Percentiles rank a stretch among this genome's conserved stretches.
These are phyloP conservation scores for Didymella pinodella DNA, from an alignment of 2,329 filamentous ascomycete species.

Conservation along the genomic window DNA sequence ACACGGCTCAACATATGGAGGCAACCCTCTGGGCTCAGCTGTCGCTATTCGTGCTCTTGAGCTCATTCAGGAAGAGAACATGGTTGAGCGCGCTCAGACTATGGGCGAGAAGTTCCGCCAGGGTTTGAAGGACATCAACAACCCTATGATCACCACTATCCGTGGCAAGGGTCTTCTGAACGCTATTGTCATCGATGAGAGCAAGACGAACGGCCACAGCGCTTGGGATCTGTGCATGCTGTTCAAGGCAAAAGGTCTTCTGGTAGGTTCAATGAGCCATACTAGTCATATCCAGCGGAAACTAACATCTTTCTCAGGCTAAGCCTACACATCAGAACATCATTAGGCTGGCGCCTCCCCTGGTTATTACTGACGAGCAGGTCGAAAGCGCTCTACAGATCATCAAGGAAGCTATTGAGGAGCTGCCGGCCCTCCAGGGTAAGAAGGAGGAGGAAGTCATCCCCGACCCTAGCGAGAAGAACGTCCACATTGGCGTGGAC, in stretches of 20 bases:
- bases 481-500: slow-evolving; percentile 67
- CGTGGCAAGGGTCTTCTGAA: slow-evolving; percentile 95
- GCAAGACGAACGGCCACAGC: slow-evolving; percentile 80
- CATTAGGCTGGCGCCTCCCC: slow-evolving; percentile 93
- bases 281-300: slow-evolving; percentile 19
- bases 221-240: slow-evolving; percentile 97
- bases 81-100: slow-evolving; percentile 81
- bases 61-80: slow-evolving; percentile 88
- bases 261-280: slow-evolving; percentile 67
- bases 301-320: slow-evolving; percentile 66
- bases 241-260: slow-evolving; percentile 90
- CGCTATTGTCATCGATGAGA: slow-evolving; percentile 94
- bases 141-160: slow-evolving; percentile 80
- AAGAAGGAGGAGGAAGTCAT: slow-evolving; percentile 61
- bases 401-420: slow-evolving; percentile 81
- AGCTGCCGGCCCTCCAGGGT: slow-evolving; percentile 75
- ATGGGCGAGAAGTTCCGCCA: slow-evolving; percentile 85
- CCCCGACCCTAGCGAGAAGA: slow-evolving; percentile 64
- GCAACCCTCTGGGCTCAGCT: slow-evolving; percentile 93
- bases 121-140: slow-evolving; percentile 76
- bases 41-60: slow-evolving; percentile 95
- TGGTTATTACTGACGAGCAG: slow-evolving; percentile 91
- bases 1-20: slow-evolving; percentile 97
- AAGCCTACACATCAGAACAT: slow-evolving; percentile 99
- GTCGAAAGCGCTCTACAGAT: slow-evolving; percentile 79